These are phyloP conservation scores for Fusarium torulosum DNA, from an alignment of 2,329 filamentous ascomycete species.

Conservation along the genomic window DNA sequence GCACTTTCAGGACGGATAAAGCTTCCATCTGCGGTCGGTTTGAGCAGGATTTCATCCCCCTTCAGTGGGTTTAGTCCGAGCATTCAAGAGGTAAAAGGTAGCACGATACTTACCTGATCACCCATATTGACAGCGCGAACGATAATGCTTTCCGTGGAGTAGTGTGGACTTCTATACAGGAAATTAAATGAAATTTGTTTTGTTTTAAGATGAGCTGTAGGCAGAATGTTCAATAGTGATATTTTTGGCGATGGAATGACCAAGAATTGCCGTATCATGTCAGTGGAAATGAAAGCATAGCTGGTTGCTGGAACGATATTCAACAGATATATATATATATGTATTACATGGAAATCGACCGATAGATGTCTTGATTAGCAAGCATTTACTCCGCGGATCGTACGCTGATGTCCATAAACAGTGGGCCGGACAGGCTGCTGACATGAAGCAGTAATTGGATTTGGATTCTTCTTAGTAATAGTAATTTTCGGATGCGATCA, in stretches of 20 bases:
- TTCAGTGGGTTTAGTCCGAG: not conserved
- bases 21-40: slow-evolving; percentile 56
- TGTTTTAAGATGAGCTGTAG: too few relatives aligned
- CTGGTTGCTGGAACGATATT: not conserved
- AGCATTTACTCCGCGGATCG: not conserved
- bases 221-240: fast-evolving
- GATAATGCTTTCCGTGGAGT: fast-evolving
- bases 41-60: slow-evolving; percentile 14
- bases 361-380: not conserved
- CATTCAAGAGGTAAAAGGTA: fast-evolving
- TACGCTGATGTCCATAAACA: not conserved
- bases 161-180: not conserved
- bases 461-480: not conserved
- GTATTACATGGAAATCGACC: not conserved
- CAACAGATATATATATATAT: not conserved
- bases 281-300: not conserved
- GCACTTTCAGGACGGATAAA: slow-evolving; percentile 65
- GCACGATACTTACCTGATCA: not conserved
- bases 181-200: fast-evolving
- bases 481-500: not conserved
- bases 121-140: not conserved
- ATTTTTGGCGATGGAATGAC: not conserved
- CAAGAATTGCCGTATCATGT: not conserved
- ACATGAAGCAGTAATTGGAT: too few relatives aligned
- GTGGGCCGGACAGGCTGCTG: too few relatives aligned